Evolutionary conservation across 768 basidiomycete species (phyloP), one percentile per base, ranked within the genome.

Genomic region (Phylloporus scabripes): DNA sequence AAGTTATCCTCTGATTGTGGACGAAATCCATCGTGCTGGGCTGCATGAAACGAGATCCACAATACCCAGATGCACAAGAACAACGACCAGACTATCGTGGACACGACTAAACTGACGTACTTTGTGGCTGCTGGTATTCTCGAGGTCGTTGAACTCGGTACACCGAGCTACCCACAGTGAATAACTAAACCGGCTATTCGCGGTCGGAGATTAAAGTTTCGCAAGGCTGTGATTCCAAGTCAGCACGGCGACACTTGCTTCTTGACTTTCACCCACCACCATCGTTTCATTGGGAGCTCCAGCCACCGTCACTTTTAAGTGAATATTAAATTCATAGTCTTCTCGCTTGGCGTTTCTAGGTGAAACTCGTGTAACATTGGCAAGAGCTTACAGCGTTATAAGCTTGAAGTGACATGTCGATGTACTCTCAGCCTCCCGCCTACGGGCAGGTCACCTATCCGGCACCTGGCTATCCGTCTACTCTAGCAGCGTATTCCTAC

Each of bases 391-490:
- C 56, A 50, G 57, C 61, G 54, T 49, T 55, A 63, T 70, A 71
- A 72, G 69, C 60, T 68, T 69, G 61, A 64, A 57, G 68, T 62
- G 68, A 66, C 57, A 82, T 83, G 80, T 81, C 80, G 56, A 68
- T 81, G 61, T 86, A 83, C 69, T 71, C 82, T 67, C 82, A 82
- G 64, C 74, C 69, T 64, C 71, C 76, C 36, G 57, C 70, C 60
- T 85, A 78, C 60, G 77, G 78, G 59, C 82, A 82, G 60, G 72
- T 76, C 58, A 59, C 76, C 32, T 84, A 81, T 65, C 65, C 71
- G 45, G 60, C 71, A 20, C 70, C 75, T 55, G 72, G 69, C 38
- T 82, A 76, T 60, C 67, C 75, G 61, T 68, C 73, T 61, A 58
- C 68, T 54, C 70, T 64, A 56, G 63, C 61, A 66, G 61, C 62